phyloP scores from a whole-genome alignment of 805 yeast genomes.

The Saturnispora ahearnii region DNA sequence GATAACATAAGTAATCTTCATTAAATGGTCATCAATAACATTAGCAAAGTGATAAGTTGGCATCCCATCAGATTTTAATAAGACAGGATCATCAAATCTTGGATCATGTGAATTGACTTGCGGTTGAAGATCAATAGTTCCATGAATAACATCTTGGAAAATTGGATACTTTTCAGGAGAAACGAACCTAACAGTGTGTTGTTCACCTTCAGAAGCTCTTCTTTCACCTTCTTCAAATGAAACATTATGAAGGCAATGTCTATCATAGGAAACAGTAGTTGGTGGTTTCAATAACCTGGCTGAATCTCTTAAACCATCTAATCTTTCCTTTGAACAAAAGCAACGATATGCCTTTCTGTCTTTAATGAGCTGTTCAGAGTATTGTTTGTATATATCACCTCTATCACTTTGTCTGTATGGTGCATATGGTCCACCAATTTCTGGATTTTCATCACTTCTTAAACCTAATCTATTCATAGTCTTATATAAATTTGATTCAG shows the following conservation, averaged over 20 bases:
- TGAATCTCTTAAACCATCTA: constrained; percentile 56
- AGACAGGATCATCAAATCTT: constrained; percentile 81
- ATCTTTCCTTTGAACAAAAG: constrained; percentile 73
- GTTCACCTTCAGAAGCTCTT: constrained; percentile 29
- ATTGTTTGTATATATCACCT: constrained; percentile 49
- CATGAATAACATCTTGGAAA: constrained; percentile 72
- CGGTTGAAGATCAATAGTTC: constrained; percentile 65
- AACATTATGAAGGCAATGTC: constrained; percentile 53
- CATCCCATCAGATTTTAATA: constrained; percentile 85
- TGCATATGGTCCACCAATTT: constrained; percentile 63
- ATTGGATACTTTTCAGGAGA: constrained; percentile 64
- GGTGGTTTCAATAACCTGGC: constrained; percentile 77
- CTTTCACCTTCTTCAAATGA: constrained; percentile 33
- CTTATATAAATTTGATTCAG: constrained; percentile 72
- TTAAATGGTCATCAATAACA: constrained; percentile 88
- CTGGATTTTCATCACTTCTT: constrained; percentile 78
- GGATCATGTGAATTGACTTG: constrained; percentile 62
- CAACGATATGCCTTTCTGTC: constrained; percentile 78
- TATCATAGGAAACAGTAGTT: constrained; percentile 84
- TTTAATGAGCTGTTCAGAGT: constrained; percentile 48
- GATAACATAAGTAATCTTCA: constrained; percentile 88
- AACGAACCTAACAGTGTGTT: constrained; percentile 60
- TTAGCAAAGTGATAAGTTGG: constrained; percentile 98
- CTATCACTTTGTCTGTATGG: constrained; percentile 88
- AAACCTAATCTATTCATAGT: constrained; percentile 73